Evolutionary conservation across 495 filamentous ascomycete genomes (phyloP), one percentile per base, ranked within the genome.

Genomic region (Penicillium lividum): DNA sequence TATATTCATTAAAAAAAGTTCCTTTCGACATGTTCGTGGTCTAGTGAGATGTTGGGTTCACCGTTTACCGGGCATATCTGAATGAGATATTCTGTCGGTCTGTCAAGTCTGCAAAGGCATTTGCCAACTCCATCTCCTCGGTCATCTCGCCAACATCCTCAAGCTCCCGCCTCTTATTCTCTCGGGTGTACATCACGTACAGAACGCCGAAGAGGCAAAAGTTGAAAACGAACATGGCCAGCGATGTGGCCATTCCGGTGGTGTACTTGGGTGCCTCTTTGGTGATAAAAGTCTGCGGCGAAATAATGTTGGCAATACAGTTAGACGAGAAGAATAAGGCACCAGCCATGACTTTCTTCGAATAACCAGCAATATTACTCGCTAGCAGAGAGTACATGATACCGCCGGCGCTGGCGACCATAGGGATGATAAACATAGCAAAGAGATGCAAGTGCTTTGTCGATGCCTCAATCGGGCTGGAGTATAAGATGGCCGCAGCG

Each of bases 301-400:
- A 52, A 16, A 79, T 75, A 49, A 82, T 82, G 46, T 83, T 84
- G 1, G 81, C 82, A 0, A 73, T 70, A 57, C 82, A 85, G 57
- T 84, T 85, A 0, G 71, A 76, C n/a, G 86, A 81, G 15, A 88
- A 69, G 56, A 82, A 86, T 60, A 88, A 71, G 7, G 83, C 81
- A 6, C 81, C 82, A 10, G 84, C 78, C 0, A 84, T 85, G 0
- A 84, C 86, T 67, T 87, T 87, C 70, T 87, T 87, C 5, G 85
- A 86, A 66, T 84, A 87, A 33, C 84, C 84, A 3, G 83, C 81
- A 1, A 86, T 77, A 51, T 87, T 87, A 33, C 74, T 78, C 0
- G 76, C 73, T 28, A 85, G 80, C 9, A 86, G 67, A 5, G 78
- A 76, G 56, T 65, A 51, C 51, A 68, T 58, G 22, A 59, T 22